Evolutionary conservation across 2,329 filamentous ascomycete genomes (phyloP).

Genomic region (Lachnellula cervina): DNA sequence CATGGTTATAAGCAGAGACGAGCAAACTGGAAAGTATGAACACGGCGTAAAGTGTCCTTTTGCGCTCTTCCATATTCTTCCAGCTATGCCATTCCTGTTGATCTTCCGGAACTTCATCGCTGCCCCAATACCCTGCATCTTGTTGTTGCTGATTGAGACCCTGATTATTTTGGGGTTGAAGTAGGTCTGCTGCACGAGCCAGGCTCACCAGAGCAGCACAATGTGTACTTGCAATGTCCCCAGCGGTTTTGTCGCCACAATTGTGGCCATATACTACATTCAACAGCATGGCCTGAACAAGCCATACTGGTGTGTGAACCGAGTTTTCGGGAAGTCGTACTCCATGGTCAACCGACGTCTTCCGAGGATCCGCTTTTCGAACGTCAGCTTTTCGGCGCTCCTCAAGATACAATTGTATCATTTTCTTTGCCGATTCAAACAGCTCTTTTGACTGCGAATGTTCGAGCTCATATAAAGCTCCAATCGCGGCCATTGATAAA

Average conservation of each 20-base stretch:
- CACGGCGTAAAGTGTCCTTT: constrained; percentile 85
- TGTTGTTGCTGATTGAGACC: constrained; percentile 34
- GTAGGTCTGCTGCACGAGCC: constrained; percentile 79
- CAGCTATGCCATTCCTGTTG: constrained; percentile 81
- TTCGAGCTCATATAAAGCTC: constrained; percentile 83
- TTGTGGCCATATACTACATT: constrained; percentile 96
- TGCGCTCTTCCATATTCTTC: constrained; percentile 85
- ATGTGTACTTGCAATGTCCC: constrained; percentile 88
- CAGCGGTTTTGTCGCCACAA: constrained; percentile 83
- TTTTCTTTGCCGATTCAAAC: constrained; percentile 90
- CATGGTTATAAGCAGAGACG: constrained; percentile 89
- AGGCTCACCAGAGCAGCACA: constrained; percentile 87
- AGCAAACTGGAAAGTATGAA: constrained; percentile 89
- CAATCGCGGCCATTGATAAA: constrained; percentile 80
- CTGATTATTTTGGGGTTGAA: constrained; percentile 39
- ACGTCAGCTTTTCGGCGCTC: constrained; percentile 84
- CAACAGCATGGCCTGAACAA: constrained; percentile 93
- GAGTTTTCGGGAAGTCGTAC: constrained; percentile 52
- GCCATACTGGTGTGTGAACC: constrained; percentile 80
- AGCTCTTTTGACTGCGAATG: constrained; percentile 73
- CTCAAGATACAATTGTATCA: constrained; percentile 90
- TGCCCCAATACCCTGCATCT: constrained; percentile 17
- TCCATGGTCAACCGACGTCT: constrained; percentile 44
- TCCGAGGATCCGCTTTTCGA: constrained; percentile 54
- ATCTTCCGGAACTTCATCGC: constrained; percentile 44